Evolutionary conservation across 2,329 filamentous ascomycete genomes (phyloP), one percentile per base, ranked within the genome.

Genomic region (Ophiostoma populinum): DNA sequence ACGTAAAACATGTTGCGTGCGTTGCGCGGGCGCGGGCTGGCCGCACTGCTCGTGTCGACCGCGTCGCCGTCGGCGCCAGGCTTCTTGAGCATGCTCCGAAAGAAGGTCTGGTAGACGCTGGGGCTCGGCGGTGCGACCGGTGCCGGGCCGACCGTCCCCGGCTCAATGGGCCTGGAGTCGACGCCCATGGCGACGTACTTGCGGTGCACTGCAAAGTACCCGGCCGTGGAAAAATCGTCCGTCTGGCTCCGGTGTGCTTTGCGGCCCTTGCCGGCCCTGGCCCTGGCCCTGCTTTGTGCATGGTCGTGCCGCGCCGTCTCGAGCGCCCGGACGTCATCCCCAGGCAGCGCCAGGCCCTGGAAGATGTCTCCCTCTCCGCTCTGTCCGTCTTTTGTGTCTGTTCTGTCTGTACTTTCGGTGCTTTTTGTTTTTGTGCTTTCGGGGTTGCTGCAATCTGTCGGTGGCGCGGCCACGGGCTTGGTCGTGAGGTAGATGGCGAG

Each of bases 101-200:
- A 98, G 83, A 98, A 94, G 53, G 80, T 80, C 65, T 95, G 90
- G 55, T 95, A 95, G 24, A 98, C 87, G 53, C 87, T 94, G 38
- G 80, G 85, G 49, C 83, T 92, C 38, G 85, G 79, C 27, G 79
- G 64, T 22, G 77, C 72, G 29, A 90, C 74, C 12, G 80, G 77
- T 35, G 69, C 57, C 38, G 79, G 75, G 13, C 82, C 83, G 10
- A 81, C 70, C 0, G 81, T 87, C 40, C 38, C 38, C 5, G 83
- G 71, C 57, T 93, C 86, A 39, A 87, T 85, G 6, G 86, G 85
- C 57, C 87, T 92, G 40, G 83, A 82, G 60, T 92, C 92, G 54
- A 92, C 77, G 27, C 85, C 86, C 51, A 85, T 83, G 27, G 86
- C 82, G 1, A 82, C 80, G 56, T 90, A 94, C 58, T 93, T 85